Evolutionary conservation across 768 basidiomycete genomes (phyloP).

Genomic region (Strobilomyces confusus): DNA sequence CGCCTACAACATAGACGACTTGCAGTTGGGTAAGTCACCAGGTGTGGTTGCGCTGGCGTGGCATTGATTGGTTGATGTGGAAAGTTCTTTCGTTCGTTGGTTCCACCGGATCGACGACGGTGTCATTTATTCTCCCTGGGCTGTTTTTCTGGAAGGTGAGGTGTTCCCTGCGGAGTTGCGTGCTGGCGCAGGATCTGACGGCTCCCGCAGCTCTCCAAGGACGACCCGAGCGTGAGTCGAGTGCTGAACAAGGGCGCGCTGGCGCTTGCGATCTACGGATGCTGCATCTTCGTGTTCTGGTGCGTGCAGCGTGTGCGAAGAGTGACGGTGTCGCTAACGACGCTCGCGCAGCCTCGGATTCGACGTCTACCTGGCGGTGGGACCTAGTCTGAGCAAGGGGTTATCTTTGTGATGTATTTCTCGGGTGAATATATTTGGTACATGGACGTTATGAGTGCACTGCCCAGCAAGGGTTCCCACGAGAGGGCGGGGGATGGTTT

Average conservation of each 20-base stretch:
- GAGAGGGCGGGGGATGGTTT: slow-evolving; percentile 9
- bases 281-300: slow-evolving; percentile 84
- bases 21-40: slow-evolving; percentile 61
- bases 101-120: slow-evolving; percentile 93
- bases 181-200: slow-evolving; percentile 3
- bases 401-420: slow-evolving; percentile 1
- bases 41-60: neutral
- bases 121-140: slow-evolving; percentile 94
- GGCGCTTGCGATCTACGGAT: slow-evolving; percentile 70
- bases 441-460: slow-evolving; percentile 4
- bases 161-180: slow-evolving; percentile 6
- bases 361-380: slow-evolving; percentile 66
- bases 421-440: slow-evolving; percentile 1
- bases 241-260: slow-evolving; percentile 59
- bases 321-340: slow-evolving; percentile 4
- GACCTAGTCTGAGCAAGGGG: slow-evolving; percentile 24
- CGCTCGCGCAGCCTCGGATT: slow-evolving; percentile 56
- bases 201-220: slow-evolving; percentile 56
- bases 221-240: slow-evolving; percentile 52
- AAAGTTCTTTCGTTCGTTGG: slow-evolving; percentile 94
- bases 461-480: slow-evolving; percentile 23
- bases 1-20: slow-evolving; percentile 74
- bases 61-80: slow-evolving; percentile 14
- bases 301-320: slow-evolving; percentile 37
- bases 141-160: slow-evolving; percentile 89